Conservation (phyloP, 2,329 filamentous ascomycete genomes). For the Xylaria sp. region DNA sequence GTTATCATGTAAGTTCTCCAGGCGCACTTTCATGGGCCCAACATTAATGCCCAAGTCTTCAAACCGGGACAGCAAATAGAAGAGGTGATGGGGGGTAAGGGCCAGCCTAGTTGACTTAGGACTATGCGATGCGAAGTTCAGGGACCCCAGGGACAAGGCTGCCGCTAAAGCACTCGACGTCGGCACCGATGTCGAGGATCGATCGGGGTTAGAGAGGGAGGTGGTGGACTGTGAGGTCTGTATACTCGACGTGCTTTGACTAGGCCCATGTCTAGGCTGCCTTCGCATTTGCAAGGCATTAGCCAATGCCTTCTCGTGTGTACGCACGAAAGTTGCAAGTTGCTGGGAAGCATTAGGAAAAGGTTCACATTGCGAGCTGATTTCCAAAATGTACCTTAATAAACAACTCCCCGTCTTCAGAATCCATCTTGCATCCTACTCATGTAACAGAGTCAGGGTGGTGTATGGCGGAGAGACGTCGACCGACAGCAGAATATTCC, state of each 20-base stretch:
- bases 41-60: slow-evolving; percentile 87
- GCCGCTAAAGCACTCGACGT: slow-evolving; percentile 72
- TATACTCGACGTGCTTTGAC: slow-evolving; percentile 58
- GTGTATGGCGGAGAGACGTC: slow-evolving; percentile 7
- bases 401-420: slow-evolving; percentile 84
- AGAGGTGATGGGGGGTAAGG: slow-evolving; percentile 91
- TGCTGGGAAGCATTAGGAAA: slow-evolving; percentile 53
- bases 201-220: slow-evolving; percentile 52
- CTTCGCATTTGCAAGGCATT: slow-evolving; percentile 87
- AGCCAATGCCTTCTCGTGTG: slow-evolving; percentile 93
- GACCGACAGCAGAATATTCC: slow-evolving; percentile 6
- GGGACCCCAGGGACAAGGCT: slow-evolving; percentile 77
- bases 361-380: slow-evolving; percentile 22
- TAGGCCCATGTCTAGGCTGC: slow-evolving; percentile 65
- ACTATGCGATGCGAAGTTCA: slow-evolving; percentile 78
- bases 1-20: slow-evolving; percentile 91
- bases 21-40: slow-evolving; percentile 89
- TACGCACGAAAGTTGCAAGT: slow-evolving; percentile 91
- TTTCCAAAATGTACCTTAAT: slow-evolving; percentile 60
- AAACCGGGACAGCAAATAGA: slow-evolving; percentile 92
- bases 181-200: slow-evolving; percentile 61
- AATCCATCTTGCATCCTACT: slow-evolving; percentile 62
- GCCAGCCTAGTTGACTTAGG: slow-evolving; percentile 88
- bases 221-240: slow-evolving; percentile 51
- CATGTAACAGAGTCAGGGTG: slow-evolving; percentile 35